Evolutionary conservation across 345 rosid genomes (phyloP), one percentile per base, ranked within the genome.

Genomic region (Hypericum androsaemum): DNA sequence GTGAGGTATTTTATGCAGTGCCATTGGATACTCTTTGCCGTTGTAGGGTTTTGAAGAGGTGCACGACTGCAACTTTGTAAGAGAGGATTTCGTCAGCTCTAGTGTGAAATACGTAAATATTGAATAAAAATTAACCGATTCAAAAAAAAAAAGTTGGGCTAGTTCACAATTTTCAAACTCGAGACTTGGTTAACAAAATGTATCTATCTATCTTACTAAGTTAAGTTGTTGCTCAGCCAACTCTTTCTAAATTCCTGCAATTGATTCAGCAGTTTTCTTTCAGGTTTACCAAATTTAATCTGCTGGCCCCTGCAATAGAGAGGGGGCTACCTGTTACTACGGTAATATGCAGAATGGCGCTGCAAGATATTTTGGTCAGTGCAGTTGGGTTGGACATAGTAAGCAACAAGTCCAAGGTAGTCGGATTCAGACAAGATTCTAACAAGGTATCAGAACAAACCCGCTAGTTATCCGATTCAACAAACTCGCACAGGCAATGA

Each of bases 251-350:
- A n/a, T n/a, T n/a, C n/a, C n/a, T n/a, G n/a, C n/a, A n/a, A n/a
- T n/a, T n/a, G n/a, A n/a, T n/a, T n/a, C n/a, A n/a, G n/a, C n/a
- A n/a, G 15, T 13, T 5, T 47, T 32, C 5, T 17, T 59, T 53
- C 60, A 65, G 69, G 69, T 65, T 65, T 45, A 42, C 58, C 12
- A 52, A 47, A 39, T 16, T 64, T 16, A 54, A 64, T 52, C 69
- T 64, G 16, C 36, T 47, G 16, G 41, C 50, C 46, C 59, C 58
- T 37, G 54, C 69, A 22, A 10, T 64, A 28, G 41, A 40, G 51
- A 52, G 50, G 43, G 54, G 50, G 11, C 59, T 58, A 8, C 63
- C 63, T 13, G 32, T 58, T 16, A 57, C 68, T 35, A 43, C 35
- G 46, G 61, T 49, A 14, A 57, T 64, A 45, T 58, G 68, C n/a